Conservation (phyloP, 2,329 filamentous ascomycete genomes). For the Fusarium sp. region DNA sequence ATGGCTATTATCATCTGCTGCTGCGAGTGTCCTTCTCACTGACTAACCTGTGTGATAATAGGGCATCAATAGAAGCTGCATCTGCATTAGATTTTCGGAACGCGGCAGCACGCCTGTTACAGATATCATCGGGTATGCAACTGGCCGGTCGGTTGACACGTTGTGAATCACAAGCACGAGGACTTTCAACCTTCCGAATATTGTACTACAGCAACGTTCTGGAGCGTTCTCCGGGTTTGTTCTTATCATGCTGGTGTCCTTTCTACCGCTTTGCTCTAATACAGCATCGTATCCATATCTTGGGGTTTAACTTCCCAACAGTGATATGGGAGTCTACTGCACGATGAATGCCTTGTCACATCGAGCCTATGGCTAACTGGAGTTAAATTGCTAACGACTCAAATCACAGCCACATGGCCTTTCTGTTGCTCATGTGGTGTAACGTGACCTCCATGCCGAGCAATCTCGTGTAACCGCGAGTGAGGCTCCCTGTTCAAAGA, state of each 20-base stretch:
- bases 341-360: background rate
- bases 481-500: background rate
- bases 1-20: background rate
- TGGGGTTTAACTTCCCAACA: background rate
- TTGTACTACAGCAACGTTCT: background rate
- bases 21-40: background rate
- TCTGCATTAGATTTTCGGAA: background rate
- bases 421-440: background rate
- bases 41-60: background rate
- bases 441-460: background rate
- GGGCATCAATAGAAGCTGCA: background rate
- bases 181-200: background rate
- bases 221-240: background rate
- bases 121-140: constrained; percentile 18
- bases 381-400: background rate
- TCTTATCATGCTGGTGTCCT: background rate
- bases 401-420: background rate
- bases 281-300: background rate
- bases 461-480: background rate
- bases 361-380: no score
- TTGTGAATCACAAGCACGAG: constrained; percentile 1
- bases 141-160: constrained; percentile 9
- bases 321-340: background rate
- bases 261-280: background rate
- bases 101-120: constrained; percentile 7